These are phyloP conservation scores for Candida sanyaensis DNA, from an alignment of 1,139 yeast species.

Conservation along the genomic window DNA sequence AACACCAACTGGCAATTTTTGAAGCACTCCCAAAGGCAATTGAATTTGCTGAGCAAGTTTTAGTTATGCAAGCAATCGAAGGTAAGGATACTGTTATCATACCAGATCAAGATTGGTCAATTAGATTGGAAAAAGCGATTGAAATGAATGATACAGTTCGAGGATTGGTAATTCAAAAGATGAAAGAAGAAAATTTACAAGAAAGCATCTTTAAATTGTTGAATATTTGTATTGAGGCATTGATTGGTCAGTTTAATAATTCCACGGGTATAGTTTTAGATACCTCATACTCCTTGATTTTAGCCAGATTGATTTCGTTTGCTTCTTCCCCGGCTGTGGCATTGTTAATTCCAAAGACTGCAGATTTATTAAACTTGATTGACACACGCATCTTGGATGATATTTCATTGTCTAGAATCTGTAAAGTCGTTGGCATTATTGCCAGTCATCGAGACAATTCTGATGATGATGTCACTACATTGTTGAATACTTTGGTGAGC, in stretches of 20 bases:
- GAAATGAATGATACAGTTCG: conserved; percentile 61
- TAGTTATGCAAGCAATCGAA: conserved; percentile 64
- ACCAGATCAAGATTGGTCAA: conserved; percentile 75
- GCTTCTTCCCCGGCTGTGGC: conserved; percentile 33
- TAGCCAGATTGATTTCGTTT: conserved; percentile 37
- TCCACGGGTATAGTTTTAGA: conserved; percentile 17
- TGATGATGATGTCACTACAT: conserved; percentile 9
- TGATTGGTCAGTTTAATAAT: conserved; percentile 25
- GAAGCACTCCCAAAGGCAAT: conserved; percentile 42
- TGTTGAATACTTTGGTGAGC: conserved; percentile 15
- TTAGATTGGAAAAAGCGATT: conserved; percentile 70
- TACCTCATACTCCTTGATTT: conserved; percentile 27
- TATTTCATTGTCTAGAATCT: conserved; percentile 39
- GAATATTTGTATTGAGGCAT: conserved; percentile 27
- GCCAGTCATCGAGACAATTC: conserved; percentile 43
- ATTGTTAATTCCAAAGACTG: conserved; percentile 19
- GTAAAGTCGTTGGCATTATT: conserved; percentile 57
- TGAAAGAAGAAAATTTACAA: conserved; percentile 18
- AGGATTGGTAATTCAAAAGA: conserved; percentile 29
- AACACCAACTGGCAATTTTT: conserved; percentile 23
- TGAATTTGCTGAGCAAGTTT: conserved; percentile 50
- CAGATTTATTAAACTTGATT: conserved; percentile 25
- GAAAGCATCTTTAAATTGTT: conserved; percentile 20
- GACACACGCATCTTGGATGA: conserved; percentile 27
- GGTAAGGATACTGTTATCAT: conserved; percentile 57